Base-by-base conservation (phyloP, 2,329 filamentous ascomycete genomes). In the Paraconiothyrium sp. region DNA sequence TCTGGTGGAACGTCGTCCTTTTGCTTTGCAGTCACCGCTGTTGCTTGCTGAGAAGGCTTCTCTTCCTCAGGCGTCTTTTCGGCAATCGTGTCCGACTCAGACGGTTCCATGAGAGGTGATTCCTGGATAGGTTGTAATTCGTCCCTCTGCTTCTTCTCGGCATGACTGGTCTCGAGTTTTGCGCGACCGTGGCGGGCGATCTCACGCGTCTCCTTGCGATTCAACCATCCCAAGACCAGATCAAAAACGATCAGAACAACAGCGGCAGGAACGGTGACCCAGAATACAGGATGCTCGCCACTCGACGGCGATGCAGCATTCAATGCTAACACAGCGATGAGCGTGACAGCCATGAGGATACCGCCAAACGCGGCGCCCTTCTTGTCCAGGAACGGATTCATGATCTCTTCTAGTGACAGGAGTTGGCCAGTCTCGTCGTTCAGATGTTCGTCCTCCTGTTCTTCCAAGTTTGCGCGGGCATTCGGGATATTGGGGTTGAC, bases 401-500 rank as follows among this genome's bases (percentile, higher is more conserved):
- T 86, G 68, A 92, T 91, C 69, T 92, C 90, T 64, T 90, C 89
- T 0, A 92, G 83, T 0, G 88, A 88, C 0, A 90, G 77, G 0
- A 85, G 76, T 64, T 72, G 60, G 3, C 78, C 82, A 60, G 86
- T 77, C 32, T 88, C 84, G 8, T 83, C 78, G 34, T 83, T 79
- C n/a, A 77, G 73, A 9, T 78, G 72, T 9, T 70, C 64, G 6
- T 81, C 79, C 8, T 86, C 84, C 54, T 85, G 80, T 48, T 86
- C 84, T 8, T 85, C 84, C 0, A 83, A 81, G 2, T 76, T 82
- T n/a, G 85, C 85, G 63, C 87, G 82, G 0, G 87, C 86, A 59
- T 88, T 80, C 0, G 90, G 90, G 52, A 92, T 92, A 62, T 92
- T 92, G 0, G 90, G 90, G 57, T 92, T 92, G 7, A 91, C 84